These are phyloP conservation scores for Ophiorrhiza pumila DNA, from an alignment of 257 asterid genomes.

Conservation along the genomic window DNA sequence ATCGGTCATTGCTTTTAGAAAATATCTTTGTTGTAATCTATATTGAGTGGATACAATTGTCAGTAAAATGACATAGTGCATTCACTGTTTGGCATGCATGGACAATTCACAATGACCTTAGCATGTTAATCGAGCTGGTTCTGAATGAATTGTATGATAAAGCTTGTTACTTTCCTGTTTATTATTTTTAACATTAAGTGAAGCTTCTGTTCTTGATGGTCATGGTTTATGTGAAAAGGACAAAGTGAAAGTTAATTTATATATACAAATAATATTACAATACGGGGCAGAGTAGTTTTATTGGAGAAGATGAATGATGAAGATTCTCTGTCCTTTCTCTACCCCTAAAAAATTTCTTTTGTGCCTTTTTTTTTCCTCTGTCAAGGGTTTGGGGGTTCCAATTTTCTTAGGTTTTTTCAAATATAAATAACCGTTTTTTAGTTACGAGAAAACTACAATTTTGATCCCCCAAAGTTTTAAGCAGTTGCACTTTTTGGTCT, in stretches of 20 bases:
- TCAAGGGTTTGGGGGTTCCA: not conserved
- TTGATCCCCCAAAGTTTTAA: too few species aligned
- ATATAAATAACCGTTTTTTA: too few species aligned
- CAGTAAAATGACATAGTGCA: constrained; percentile 34
- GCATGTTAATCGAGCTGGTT: constrained; percentile 39
- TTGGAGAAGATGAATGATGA: not conserved
- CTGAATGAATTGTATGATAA: constrained; percentile 22
- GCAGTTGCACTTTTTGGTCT: too few species aligned
- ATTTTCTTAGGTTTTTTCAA: too few species aligned
- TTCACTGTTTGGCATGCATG: constrained; percentile 28
- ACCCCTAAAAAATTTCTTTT: not conserved
- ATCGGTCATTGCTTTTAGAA: constrained; percentile 24
- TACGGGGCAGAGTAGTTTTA: not conserved
- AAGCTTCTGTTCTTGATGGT: not conserved
- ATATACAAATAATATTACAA: not conserved
- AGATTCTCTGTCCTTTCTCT: not conserved
- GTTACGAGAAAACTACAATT: too few species aligned
- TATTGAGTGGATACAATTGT: constrained; percentile 24
- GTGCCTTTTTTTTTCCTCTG: too few species aligned
- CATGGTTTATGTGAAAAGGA: not conserved
- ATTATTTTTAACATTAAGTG: not conserved
- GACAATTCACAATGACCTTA: constrained; percentile 41
- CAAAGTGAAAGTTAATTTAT: not conserved
- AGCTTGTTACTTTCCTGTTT: not conserved
- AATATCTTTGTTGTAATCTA: constrained; percentile 24